Conservation (phyloP, 2,329 filamentous ascomycete species). For the Talaromyces sp. region DNA sequence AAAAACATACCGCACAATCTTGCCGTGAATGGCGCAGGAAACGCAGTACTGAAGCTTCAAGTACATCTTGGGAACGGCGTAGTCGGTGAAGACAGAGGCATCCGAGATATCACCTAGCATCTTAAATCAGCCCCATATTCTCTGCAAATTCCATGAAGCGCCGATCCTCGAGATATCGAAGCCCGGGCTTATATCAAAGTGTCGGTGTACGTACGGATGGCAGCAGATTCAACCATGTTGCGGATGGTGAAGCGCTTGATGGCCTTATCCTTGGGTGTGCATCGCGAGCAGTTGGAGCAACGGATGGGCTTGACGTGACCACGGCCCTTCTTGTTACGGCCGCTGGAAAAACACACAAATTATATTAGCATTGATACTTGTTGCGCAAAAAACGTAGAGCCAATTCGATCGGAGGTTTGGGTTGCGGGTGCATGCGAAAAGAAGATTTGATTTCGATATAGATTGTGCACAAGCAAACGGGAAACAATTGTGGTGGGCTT, state of each 20-base stretch:
- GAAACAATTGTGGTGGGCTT: conserved; percentile 30
- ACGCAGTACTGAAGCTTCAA: conserved; percentile 99
- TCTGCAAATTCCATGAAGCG: neutral
- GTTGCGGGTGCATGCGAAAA: neutral
- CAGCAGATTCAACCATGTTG: conserved; percentile 99
- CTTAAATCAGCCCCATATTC: conserved; percentile 8
- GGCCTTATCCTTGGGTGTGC: conserved; percentile 99
- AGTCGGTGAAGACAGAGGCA: conserved; percentile 98
- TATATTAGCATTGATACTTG: conserved; percentile 1
- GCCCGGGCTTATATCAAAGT: neutral
- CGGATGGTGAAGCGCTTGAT: conserved; percentile 99
- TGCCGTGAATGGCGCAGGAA: conserved; percentile 99
- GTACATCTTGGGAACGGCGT: conserved; percentile 99
- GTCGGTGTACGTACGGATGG: conserved; percentile 76
- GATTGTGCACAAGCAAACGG: neutral
- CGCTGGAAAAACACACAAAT: conserved; percentile 49
- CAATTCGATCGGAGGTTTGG: neutral
- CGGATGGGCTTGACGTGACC: conserved; percentile 99
- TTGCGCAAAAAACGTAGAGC: neutral
- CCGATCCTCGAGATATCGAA: conserved; percentile 1
- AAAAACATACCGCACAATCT: conserved; percentile 93
- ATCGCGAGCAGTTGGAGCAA: conserved; percentile 83
- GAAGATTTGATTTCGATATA: neutral
- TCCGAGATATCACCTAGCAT: conserved; percentile 95
- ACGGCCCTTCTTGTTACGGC: conserved; percentile 99